phyloP scores from a whole-genome alignment of 2,329 filamentous ascomycete species.

The Fusarium sp. region DNA sequence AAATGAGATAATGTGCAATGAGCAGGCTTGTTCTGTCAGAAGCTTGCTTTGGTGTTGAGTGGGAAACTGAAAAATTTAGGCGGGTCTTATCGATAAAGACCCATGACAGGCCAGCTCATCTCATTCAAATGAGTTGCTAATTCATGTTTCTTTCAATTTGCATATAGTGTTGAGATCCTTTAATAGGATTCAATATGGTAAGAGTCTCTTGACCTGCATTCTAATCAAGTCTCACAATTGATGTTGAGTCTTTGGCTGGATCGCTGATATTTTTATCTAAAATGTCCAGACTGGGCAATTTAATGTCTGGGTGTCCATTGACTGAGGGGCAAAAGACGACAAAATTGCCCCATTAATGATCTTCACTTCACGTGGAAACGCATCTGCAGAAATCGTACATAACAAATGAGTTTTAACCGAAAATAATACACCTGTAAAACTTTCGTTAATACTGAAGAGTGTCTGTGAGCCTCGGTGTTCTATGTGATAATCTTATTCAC shows the following conservation, averaged over 20 bases:
- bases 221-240: neutral
- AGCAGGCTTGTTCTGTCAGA: conserved; percentile 31
- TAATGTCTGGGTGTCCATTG: neutral
- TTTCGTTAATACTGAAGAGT: neutral
- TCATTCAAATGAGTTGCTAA: neutral
- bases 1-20: conserved; percentile 9
- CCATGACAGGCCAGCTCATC: neutral
- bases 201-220: neutral
- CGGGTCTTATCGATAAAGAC: conserved; percentile 50
- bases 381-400: neutral
- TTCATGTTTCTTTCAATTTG: neutral
- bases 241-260: neutral
- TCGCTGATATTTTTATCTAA: too few relatives aligned
- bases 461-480: neutral
- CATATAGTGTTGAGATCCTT: neutral
- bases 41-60: conserved; percentile 38
- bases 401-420: neutral
- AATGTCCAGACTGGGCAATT: neutral
- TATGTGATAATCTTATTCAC: neutral
- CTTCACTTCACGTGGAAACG: neutral
- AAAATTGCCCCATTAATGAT: conserved; percentile 1
- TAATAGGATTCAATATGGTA: neutral
- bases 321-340: conserved; percentile 17
- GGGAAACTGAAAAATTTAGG: conserved; percentile 47
- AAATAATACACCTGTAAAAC: neutral